A percentile compares a stretch with the other conserved stretches of the same genome.
These are phyloP conservation scores for Shiraia sp. DNA, from an alignment of 2,329 filamentous ascomycete species.

Conservation along the genomic window DNA sequence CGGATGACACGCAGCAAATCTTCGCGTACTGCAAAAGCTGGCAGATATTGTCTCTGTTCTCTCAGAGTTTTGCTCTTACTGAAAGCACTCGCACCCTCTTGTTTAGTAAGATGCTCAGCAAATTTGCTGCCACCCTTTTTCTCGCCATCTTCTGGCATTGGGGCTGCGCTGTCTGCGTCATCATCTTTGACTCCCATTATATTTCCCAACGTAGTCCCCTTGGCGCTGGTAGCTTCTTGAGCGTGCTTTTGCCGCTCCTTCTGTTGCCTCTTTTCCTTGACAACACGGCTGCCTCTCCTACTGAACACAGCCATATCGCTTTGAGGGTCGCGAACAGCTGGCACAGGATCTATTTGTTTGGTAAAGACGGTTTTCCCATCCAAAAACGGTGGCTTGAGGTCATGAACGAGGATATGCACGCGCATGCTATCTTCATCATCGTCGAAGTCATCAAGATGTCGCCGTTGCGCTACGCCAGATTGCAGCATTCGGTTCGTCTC, in stretches of 20 bases:
- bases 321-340: constrained; percentile 88
- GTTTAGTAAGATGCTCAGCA: constrained; percentile 85
- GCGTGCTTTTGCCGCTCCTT: constrained; percentile 92
- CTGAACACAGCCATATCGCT: constrained; percentile 99
- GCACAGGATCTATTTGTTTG: constrained; percentile 93
- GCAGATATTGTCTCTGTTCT: constrained; percentile 90
- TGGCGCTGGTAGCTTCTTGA: constrained; percentile 90
- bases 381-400: constrained; percentile 89
- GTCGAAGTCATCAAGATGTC: constrained; percentile 82
- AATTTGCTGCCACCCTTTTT: constrained; percentile 76
- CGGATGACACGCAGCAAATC: constrained; percentile 88
- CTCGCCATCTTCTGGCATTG: constrained; percentile 73
- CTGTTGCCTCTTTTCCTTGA: constrained; percentile 88
- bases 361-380: constrained; percentile 96
- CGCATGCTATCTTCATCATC: constrained; percentile 89
- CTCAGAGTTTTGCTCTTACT: constrained; percentile 87
- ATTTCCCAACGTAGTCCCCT: constrained; percentile 89
- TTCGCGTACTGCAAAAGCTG: constrained; percentile 94
- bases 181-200: constrained; percentile 95
- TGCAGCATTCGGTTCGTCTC: constrained; percentile 98
- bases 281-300: constrained; percentile 89
- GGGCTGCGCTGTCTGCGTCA: constrained; percentile 81
- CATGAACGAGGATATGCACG: constrained; percentile 89
- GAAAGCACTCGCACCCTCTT: constrained; percentile 81
- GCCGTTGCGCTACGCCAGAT: constrained; percentile 88